These are phyloP conservation scores for Wickerhamiella domercqiae DNA, from an alignment of 805 yeast species.

Conservation along the genomic window DNA sequence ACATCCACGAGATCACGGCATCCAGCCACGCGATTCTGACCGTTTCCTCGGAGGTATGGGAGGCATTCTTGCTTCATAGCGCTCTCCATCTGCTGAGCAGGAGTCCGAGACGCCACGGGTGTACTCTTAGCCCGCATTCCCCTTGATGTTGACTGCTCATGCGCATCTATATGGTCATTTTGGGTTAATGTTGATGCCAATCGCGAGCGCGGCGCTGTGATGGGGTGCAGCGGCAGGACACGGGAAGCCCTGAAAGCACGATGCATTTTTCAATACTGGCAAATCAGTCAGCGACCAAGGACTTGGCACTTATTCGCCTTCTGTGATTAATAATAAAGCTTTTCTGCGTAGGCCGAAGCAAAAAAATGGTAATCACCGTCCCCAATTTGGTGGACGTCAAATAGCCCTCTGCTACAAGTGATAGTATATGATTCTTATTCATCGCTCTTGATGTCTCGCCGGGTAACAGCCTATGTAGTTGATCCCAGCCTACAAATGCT, in stretches of 20 bases:
- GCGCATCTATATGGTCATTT: neutral
- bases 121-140: neutral
- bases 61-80: constrained; percentile 1
- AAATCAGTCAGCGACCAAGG: too few species aligned
- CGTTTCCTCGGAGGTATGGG: constrained; percentile 1
- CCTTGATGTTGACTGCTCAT: neutral
- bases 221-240: constrained; percentile 10
- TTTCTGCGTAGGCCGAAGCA: too few species aligned
- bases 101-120: constrained; percentile 6
- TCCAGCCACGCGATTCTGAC: constrained; percentile 10
- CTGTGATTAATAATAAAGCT: too few species aligned
- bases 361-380: too few species aligned
- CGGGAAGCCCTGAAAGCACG: constrained; percentile 13
- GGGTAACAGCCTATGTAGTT: neutral
- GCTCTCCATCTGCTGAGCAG: constrained; percentile 3
- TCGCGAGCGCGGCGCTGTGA: constrained; percentile 9
- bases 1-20: constrained; percentile 14
- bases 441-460: neutral
- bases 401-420: too few species aligned
- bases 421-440: too few species aligned
- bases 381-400: too few species aligned
- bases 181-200: constrained; percentile 4
- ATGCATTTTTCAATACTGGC: constrained; percentile 10
- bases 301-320: too few species aligned
- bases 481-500: neutral